Evolutionary conservation across 768 basidiomycete species (phyloP).

Genomic region (Tephrocybe sp.): DNA sequence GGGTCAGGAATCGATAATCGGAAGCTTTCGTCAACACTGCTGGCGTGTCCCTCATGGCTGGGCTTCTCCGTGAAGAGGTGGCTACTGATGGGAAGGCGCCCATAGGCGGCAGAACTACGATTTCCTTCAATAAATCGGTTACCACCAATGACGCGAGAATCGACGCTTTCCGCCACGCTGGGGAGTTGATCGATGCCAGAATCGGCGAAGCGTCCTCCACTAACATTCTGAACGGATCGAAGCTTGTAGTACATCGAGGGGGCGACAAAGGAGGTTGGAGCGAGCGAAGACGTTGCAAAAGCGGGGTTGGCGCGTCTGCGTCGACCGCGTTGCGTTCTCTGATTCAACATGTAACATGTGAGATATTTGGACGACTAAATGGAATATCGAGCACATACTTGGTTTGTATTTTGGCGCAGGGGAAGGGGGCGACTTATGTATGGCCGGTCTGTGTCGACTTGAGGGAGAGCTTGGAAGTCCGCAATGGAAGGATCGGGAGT

Average conservation of each 20-base stretch:
- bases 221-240: constrained; percentile 58
- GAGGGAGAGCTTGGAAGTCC: constrained; percentile 49
- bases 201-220: constrained; percentile 56
- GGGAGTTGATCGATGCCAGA: constrained; percentile 38
- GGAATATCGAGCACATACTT: constrained; percentile 21
- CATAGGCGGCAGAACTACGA: constrained; percentile 55
- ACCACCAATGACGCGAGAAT: constrained; percentile 62
- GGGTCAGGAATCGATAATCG: constrained; percentile 53
- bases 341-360: background rate
- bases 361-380: background rate
- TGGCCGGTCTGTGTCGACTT: constrained; percentile 43
- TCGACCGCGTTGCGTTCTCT: constrained; percentile 31
- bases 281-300: constrained; percentile 63
- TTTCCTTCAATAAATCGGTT: constrained; percentile 75
- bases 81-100: constrained; percentile 61
- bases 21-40: constrained; percentile 28
- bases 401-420: constrained; percentile 37
- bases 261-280: constrained; percentile 77
- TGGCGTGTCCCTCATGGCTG: constrained; percentile 47
- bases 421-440: constrained; percentile 72
- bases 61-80: constrained; percentile 52
- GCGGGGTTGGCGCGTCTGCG: constrained; percentile 63
- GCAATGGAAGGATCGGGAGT: constrained; percentile 74
- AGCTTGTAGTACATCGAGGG: constrained; percentile 82
- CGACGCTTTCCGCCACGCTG: constrained; percentile 58